These are phyloP conservation scores for Panellus pusillus DNA, from an alignment of 768 basidiomycete species.

Conservation along the genomic window DNA sequence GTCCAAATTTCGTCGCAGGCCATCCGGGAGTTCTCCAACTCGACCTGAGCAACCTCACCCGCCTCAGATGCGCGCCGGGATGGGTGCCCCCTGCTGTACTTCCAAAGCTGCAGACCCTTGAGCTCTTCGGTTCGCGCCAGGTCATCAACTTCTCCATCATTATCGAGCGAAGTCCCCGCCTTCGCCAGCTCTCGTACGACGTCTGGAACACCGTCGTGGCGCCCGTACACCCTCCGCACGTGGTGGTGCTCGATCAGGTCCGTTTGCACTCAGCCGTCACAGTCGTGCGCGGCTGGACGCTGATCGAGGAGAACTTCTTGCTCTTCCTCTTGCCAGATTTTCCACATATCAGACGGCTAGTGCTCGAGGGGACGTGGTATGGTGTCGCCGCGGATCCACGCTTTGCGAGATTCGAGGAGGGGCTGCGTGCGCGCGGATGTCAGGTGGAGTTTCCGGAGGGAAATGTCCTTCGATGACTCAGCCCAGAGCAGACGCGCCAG, in stretches of 20 bases:
- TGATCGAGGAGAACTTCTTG: neutral
- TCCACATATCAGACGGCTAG: neutral
- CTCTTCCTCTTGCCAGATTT: neutral
- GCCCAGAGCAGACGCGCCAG: no score
- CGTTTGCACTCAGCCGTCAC: neutral
- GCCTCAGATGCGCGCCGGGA: neutral
- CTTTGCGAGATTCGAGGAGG: neutral
- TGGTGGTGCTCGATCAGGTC: neutral
- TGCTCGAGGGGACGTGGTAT: conserved; percentile 2
- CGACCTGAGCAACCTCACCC: neutral
- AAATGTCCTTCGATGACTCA: neutral
- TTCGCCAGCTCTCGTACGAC: neutral
- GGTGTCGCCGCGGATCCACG: neutral
- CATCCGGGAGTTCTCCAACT: neutral
- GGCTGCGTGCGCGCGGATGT: neutral
- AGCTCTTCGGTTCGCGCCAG: neutral
- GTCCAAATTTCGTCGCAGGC: neutral
- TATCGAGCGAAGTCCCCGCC: neutral
- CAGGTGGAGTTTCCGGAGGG: conserved; percentile 9
- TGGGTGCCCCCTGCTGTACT: neutral
- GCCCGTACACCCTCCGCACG: neutral
- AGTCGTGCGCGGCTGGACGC: neutral
- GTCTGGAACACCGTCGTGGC: neutral
- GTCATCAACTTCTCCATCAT: neutral
- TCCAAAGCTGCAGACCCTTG: neutral